Percentiles rank a stretch among this genome's conserved stretches.
Conservation (phyloP, 108 stramenopile genomes). For the Tribonema minus region DNA sequence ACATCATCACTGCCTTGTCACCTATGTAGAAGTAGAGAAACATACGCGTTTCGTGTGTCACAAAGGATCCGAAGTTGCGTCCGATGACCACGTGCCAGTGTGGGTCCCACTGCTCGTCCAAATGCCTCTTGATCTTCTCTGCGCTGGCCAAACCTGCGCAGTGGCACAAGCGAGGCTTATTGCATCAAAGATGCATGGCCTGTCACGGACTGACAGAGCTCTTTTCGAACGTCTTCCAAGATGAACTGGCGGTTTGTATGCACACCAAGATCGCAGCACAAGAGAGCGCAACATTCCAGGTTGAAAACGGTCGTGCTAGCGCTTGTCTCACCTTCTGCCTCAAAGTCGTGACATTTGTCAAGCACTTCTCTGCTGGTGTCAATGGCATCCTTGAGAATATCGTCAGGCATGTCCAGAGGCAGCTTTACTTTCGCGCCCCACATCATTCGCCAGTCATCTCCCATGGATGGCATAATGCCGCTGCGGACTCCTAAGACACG, state of each 20-base stretch:
- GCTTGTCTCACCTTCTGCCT: slow-evolving; percentile 32
- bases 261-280: no score
- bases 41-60: slow-evolving; percentile 60
- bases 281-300: no score
- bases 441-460: slow-evolving; percentile 57
- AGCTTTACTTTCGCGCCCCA: slow-evolving; percentile 66
- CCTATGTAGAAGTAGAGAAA: slow-evolving; percentile 55
- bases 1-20: slow-evolving; percentile 64
- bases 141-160: slow-evolving; percentile 43
- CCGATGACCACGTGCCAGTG: slow-evolving; percentile 65
- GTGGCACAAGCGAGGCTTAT: no score
- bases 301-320: neutral
- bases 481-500: no score
- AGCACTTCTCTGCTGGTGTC: slow-evolving; percentile 33
- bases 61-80: slow-evolving; percentile 61
- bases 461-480: no score
- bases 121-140: slow-evolving; percentile 58
- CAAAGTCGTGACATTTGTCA: slow-evolving; percentile 32
- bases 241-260: no score
- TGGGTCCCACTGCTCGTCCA: slow-evolving; percentile 58
- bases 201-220: no score
- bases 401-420: slow-evolving; percentile 68
- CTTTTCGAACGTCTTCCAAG: no score
- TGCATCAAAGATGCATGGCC: no score
- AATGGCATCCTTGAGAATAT: slow-evolving; percentile 63